These are phyloP conservation scores for Malassezia sp. DNA, from an alignment of 1,284 basidiomycete genomes.

Conservation along the genomic window DNA sequence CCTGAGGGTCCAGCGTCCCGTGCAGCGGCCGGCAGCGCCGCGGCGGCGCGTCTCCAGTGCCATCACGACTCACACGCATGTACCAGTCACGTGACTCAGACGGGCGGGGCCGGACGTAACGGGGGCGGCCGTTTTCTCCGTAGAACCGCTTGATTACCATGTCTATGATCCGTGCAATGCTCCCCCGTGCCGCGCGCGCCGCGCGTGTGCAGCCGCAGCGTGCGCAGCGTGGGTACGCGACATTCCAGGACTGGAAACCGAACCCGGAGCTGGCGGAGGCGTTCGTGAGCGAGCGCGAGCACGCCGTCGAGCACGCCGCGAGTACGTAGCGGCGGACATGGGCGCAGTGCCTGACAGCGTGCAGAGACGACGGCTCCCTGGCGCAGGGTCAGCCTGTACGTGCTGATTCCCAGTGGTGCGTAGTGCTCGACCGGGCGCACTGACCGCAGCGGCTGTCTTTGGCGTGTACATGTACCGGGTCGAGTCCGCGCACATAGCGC, in stretches of 20 bases:
- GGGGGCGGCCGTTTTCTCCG: conserved; percentile 7
- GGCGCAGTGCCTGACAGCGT: too few relatives aligned
- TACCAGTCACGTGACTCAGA: too few relatives aligned
- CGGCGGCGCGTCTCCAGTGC: too few relatives aligned
- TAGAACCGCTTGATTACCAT: conserved; percentile 6
- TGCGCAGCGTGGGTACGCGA: neutral
- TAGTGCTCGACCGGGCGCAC: neutral
- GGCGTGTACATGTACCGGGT: conserved; percentile 42
- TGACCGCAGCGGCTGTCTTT: conserved; percentile 24
- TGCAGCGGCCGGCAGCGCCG: too few relatives aligned
- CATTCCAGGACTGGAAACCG: conserved; percentile 1
- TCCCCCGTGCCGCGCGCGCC: conserved; percentile 12
- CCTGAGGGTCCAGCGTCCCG: too few relatives aligned
- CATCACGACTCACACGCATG: too few relatives aligned
- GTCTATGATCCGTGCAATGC: conserved; percentile 11
- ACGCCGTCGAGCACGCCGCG: conserved; percentile 35
- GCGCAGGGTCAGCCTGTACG: conserved; percentile 37
- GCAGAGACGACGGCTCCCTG: conserved; percentile 37
- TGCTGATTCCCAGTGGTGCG: conserved; percentile 34
- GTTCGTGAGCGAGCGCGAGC: conserved; percentile 26
- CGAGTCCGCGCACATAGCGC: conserved; percentile 35
- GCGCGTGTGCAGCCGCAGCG: conserved; percentile 2
- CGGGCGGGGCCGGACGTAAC: too few relatives aligned
- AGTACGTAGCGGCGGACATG: conserved; percentile 18
- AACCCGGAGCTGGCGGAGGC: conserved; percentile 21